Evolutionary conservation across 805 yeast genomes (phyloP).

Genomic region (Yarrowia sp.): DNA sequence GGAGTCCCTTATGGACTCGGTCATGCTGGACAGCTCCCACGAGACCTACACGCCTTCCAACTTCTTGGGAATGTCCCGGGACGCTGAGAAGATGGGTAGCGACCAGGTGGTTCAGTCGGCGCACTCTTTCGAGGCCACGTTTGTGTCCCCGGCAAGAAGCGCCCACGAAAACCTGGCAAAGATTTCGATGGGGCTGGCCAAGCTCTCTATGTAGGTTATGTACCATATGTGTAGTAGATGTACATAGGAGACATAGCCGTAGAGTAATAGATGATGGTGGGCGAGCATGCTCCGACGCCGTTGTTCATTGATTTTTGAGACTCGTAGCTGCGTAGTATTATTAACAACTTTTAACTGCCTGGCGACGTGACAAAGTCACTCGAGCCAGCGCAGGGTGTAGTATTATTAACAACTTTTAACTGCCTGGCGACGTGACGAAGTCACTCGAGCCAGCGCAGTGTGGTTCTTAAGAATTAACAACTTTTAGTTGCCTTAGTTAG

Average conservation of each 20-base stretch:
- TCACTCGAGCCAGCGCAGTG: too few relatives aligned
- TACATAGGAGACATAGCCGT: background rate
- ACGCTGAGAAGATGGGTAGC: constrained; percentile 14
- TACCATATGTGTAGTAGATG: background rate
- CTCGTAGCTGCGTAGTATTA: background rate
- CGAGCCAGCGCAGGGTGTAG: too few relatives aligned
- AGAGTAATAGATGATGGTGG: constrained; percentile 1
- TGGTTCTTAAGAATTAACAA: too few relatives aligned
- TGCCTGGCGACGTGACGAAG: too few relatives aligned
- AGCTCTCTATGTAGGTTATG: background rate
- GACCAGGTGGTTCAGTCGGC: constrained; percentile 3
- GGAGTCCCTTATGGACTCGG: constrained; percentile 18
- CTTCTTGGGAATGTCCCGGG: constrained; percentile 21
- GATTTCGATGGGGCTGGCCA: constrained; percentile 11
- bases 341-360: too few relatives aligned
- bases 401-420: too few relatives aligned
- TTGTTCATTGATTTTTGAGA: background rate
- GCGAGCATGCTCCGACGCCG: background rate
- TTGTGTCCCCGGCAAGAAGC: background rate
- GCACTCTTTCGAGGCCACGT: constrained; percentile 20
- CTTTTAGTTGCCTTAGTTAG: too few relatives aligned
- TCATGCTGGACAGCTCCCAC: constrained; percentile 19
- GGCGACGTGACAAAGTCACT: too few relatives aligned
- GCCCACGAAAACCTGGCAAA: constrained; percentile 21
- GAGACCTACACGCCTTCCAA: constrained; percentile 23